Evolutionary conservation across 495 filamentous ascomycete genomes (phyloP).

Genomic region (Neurospora sp.): DNA sequence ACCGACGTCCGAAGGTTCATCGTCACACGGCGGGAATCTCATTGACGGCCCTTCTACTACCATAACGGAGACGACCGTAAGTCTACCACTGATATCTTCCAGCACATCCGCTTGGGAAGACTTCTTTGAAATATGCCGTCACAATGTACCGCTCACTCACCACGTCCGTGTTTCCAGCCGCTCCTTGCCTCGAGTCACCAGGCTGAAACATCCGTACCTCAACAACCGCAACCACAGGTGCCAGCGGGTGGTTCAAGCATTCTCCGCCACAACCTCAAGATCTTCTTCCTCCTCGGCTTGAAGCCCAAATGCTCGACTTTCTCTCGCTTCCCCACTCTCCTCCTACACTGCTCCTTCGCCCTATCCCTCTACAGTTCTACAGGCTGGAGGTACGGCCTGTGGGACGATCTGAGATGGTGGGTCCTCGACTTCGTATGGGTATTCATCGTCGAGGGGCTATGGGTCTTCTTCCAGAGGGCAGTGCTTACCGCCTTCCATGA

Average conservation of each 20-base stretch:
- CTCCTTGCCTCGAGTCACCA: neutral
- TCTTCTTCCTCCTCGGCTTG: neutral
- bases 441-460: neutral
- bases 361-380: neutral
- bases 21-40: neutral
- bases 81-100: neutral
- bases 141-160: neutral
- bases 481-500: neutral
- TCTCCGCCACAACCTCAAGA: neutral
- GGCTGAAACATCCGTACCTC: neutral
- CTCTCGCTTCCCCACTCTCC: neutral
- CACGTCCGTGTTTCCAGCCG: neutral
- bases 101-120: neutral
- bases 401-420: neutral
- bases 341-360: neutral
- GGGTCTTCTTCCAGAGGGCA: neutral
- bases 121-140: neutral
- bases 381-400: neutral
- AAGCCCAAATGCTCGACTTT: neutral
- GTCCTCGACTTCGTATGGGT: neutral
- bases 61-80: neutral
- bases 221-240: neutral
- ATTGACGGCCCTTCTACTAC: neutral
- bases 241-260: neutral
- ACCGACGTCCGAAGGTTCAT: neutral